A percentile compares a stretch with the other conserved stretches of the same genome.
These are phyloP conservation scores for Ceratocystiopsis brevicomis DNA, from an alignment of 2,329 filamentous ascomycete genomes.

Conservation along the genomic window DNA sequence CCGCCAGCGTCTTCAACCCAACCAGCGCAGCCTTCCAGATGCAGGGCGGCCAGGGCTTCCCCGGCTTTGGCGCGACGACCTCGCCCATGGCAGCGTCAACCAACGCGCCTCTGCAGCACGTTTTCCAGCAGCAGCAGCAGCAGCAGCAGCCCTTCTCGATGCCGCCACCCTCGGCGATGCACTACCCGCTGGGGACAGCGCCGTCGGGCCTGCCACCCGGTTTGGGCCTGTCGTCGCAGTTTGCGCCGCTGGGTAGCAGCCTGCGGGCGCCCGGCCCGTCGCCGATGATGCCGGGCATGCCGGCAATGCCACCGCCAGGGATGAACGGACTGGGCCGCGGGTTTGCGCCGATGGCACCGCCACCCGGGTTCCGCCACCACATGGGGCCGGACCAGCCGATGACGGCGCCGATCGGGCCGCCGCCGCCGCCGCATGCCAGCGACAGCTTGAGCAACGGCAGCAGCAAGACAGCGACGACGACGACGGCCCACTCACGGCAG, in stretches of 20 bases:
- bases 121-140: not conserved
- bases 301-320: conserved; percentile 30
- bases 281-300: conserved; percentile 23
- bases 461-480: conserved; percentile 15
- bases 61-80: conserved; percentile 4
- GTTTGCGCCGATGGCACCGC: conserved; percentile 28
- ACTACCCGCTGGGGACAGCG: too few species aligned
- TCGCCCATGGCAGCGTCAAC: conserved; percentile 5
- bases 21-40: too few species aligned
- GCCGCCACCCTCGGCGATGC: too few species aligned
- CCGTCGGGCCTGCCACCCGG: too few species aligned
- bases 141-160: not conserved
- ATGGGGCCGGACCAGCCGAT: not conserved
- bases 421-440: conserved; percentile 16
- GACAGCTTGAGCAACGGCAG: not conserved
- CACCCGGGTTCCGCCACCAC: conserved; percentile 29
- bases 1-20: too few species aligned
- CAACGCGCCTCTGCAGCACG: conserved; percentile 3
- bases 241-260: not conserved
- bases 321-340: conserved; percentile 27
- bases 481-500: conserved; percentile 54
- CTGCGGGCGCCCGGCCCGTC: too few species aligned
- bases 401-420: conserved; percentile 6
- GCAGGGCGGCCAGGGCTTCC: too few species aligned
- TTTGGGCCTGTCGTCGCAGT: not conserved